phyloP scores from a whole-genome alignment of 495 filamentous ascomycete genomes.

The Penicillium robsamsonii region DNA sequence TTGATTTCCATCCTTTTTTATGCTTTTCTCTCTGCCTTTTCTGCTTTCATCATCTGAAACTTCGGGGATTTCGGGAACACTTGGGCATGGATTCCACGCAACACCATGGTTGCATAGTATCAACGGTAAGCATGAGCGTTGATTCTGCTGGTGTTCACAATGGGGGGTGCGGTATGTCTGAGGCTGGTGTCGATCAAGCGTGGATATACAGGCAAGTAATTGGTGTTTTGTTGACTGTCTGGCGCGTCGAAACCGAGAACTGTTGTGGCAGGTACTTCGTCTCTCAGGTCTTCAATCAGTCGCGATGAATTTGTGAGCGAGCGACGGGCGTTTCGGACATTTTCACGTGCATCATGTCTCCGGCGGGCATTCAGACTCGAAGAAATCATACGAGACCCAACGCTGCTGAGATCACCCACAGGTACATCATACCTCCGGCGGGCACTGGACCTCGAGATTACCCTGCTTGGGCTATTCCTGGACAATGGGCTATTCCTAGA shows the following conservation, averaged over 20 bases:
- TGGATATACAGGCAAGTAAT: background rate
- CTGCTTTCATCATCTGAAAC: background rate
- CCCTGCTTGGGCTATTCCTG: background rate
- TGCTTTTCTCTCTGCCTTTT: background rate
- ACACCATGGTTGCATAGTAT: background rate
- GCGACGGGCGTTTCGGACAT: background rate
- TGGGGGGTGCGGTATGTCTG: background rate
- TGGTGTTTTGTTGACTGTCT: background rate
- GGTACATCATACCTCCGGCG: no score
- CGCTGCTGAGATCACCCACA: background rate
- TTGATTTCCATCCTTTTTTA: background rate
- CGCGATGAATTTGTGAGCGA: background rate
- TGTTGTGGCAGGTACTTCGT: background rate
- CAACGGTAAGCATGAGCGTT: constrained; percentile 8
- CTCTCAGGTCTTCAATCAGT: background rate
- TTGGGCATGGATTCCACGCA: background rate
- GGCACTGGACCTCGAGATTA: background rate
- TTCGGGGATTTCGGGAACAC: background rate
- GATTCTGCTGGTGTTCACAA: constrained; percentile 7
- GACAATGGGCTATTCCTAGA: background rate
- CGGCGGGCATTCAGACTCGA: background rate
- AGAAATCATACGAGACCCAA: background rate
- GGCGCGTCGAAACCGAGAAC: background rate
- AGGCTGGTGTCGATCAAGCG: background rate
- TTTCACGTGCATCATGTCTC: background rate